phyloP scores from a whole-genome alignment of 2,329 filamentous ascomycete genomes.

The Diaporthe citriasiana region DNA sequence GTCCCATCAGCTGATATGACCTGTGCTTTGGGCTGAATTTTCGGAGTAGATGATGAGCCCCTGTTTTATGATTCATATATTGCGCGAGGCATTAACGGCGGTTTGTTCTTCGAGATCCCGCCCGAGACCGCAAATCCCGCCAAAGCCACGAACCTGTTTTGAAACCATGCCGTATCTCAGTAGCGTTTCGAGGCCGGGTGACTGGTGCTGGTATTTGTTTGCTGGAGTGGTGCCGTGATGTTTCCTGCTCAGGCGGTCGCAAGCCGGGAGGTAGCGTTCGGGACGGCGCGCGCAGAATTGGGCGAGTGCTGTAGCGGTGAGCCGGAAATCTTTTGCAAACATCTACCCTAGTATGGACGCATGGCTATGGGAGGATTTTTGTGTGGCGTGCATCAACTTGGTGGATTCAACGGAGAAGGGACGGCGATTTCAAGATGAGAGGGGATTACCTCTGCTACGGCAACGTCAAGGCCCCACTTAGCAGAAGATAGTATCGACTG shows the following conservation, averaged over 20 bases:
- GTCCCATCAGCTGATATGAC: slow-evolving; percentile 39
- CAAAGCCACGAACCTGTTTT: slow-evolving; percentile 6
- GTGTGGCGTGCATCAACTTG: slow-evolving; percentile 67
- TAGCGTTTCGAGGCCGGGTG: slow-evolving; percentile 16
- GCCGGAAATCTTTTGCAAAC: slow-evolving; percentile 65
- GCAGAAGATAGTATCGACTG: slow-evolving; percentile 54
- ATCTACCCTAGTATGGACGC: slow-evolving; percentile 65
- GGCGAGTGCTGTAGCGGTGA: slow-evolving; percentile 65
- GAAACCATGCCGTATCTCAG: slow-evolving; percentile 24
- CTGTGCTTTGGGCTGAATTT: slow-evolving; percentile 41
- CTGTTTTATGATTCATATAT: slow-evolving; percentile 42
- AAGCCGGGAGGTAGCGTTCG: slow-evolving; percentile 25
- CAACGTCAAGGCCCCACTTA: slow-evolving; percentile 46
- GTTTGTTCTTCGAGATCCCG: slow-evolving; percentile 42
- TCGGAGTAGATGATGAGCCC: slow-evolving; percentile 14
- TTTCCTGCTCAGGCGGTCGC: slow-evolving; percentile 37
- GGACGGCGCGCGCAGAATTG: neutral
- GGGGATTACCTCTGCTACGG: slow-evolving; percentile 59
- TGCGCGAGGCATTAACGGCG: slow-evolving; percentile 29
- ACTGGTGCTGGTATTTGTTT: slow-evolving; percentile 42
- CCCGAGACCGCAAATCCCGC: slow-evolving; percentile 25
- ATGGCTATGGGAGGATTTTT: slow-evolving; percentile 62
- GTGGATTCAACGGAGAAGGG: slow-evolving; percentile 63
- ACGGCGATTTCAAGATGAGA: slow-evolving; percentile 58
- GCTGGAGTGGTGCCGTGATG: slow-evolving; percentile 42